phyloP scores from a whole-genome alignment of 805 yeast genomes.

The Barnettozyma populi region DNA sequence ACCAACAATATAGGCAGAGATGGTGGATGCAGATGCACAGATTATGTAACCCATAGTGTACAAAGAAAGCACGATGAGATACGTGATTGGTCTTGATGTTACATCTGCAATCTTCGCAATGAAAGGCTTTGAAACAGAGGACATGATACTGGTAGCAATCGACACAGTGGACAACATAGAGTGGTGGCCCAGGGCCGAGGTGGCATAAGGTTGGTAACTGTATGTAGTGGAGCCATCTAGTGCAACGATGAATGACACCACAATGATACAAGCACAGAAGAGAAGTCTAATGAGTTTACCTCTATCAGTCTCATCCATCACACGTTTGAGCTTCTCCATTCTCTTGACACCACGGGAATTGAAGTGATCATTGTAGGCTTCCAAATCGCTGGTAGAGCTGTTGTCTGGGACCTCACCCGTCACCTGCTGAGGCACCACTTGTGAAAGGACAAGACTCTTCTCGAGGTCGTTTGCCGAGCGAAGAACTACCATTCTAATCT shows the following conservation, averaged over 20 bases:
- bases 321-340: constrained; percentile 5
- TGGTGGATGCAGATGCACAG: constrained; percentile 30
- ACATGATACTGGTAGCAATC: constrained; percentile 32
- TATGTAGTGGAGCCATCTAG: constrained; percentile 28
- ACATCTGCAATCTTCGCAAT: constrained; percentile 35
- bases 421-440: background rate
- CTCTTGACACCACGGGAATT: constrained; percentile 9
- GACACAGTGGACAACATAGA: constrained; percentile 33
- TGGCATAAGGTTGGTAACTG: constrained; percentile 32
- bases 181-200: constrained; percentile 31
- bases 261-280: constrained; percentile 1
- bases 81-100: constrained; percentile 32
- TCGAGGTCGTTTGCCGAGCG: background rate
- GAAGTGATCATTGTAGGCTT: background rate
- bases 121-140: constrained; percentile 33
- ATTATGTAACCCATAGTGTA: constrained; percentile 30
- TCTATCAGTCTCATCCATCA: constrained; percentile 6
- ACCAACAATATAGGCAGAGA: constrained; percentile 30
- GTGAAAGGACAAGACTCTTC: background rate
- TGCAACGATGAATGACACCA: constrained; percentile 9
- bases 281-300: constrained; percentile 6
- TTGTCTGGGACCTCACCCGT: background rate
- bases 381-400: background rate
- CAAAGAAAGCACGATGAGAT: constrained; percentile 26
- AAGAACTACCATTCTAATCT: background rate